A percentile compares a stretch with the other conserved stretches of the same genome.
phyloP scores from a whole-genome alignment of 371 early-diverging fungal genomes.

The Mortierella sp. region DNA sequence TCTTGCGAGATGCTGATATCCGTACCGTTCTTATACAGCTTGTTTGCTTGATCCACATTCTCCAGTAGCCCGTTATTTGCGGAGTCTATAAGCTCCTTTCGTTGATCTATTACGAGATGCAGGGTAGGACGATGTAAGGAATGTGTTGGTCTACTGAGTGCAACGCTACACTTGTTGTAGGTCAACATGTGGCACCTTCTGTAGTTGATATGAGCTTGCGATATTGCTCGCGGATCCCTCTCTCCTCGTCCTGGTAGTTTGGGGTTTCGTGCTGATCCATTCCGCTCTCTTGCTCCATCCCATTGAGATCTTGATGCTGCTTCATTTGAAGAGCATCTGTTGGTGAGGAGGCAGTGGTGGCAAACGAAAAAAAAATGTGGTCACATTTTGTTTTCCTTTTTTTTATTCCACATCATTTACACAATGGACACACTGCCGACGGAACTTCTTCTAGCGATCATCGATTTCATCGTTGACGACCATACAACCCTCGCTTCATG shows the following conservation, averaged over 20 bases:
- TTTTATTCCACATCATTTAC: background rate
- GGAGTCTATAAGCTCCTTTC: constrained; percentile 64
- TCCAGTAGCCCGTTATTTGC: constrained; percentile 57
- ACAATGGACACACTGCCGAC: constrained; percentile 41
- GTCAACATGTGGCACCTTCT: constrained; percentile 53
- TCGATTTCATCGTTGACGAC: constrained; percentile 14
- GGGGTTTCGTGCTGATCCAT: constrained; percentile 7
- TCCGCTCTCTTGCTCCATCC: constrained; percentile 20
- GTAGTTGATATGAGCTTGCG: constrained; percentile 61
- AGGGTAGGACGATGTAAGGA: too few relatives aligned
- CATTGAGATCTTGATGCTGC: too few relatives aligned
- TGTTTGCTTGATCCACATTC: constrained; percentile 66
- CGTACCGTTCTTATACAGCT: constrained; percentile 62
- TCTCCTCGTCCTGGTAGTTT: constrained; percentile 47
- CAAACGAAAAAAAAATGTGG: too few relatives aligned
- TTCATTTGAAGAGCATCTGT: too few relatives aligned
- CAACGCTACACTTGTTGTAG: too few relatives aligned
- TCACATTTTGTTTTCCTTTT: too few relatives aligned
- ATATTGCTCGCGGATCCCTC: constrained; percentile 60
- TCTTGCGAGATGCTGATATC: too few relatives aligned
- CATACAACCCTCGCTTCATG: constrained; percentile 25
- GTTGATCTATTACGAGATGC: constrained; percentile 25
- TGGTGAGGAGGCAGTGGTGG: too few relatives aligned
- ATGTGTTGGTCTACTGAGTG: too few relatives aligned
- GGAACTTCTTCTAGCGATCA: constrained; percentile 31